phyloP scores from a whole-genome alignment of 1,139 yeast species.

The Eremothecium sinecaudum region DNA sequence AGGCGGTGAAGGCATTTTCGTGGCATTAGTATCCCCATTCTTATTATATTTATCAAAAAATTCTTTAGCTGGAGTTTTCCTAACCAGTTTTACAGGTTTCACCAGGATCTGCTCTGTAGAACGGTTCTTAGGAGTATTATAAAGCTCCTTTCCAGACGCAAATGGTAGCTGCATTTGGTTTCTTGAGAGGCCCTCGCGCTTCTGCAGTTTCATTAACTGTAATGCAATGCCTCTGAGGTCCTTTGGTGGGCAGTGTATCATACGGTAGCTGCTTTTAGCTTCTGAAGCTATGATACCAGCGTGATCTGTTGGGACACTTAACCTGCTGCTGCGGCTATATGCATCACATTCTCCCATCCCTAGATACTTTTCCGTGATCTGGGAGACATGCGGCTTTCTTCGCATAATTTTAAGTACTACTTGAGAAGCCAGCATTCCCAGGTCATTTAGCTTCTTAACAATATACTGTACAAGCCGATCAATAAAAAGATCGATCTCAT shows the following conservation, averaged over 20 bases:
- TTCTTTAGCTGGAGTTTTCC: constrained; percentile 12
- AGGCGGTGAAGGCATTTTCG: neutral
- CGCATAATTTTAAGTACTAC: constrained; percentile 58
- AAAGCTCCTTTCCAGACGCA: constrained; percentile 8
- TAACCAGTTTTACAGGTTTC: constrained; percentile 1
- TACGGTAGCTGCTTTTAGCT: constrained; percentile 46
- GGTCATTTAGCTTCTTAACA: constrained; percentile 39
- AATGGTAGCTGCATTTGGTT: constrained; percentile 41
- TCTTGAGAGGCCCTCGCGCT: constrained; percentile 27
- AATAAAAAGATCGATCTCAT: constrained; percentile 58
- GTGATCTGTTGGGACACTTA: constrained; percentile 61
- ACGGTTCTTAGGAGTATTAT: neutral
- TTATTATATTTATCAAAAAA: constrained; percentile 14
- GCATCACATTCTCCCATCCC: constrained; percentile 80
- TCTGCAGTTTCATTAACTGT: constrained; percentile 46
- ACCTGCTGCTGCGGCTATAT: constrained; percentile 45
- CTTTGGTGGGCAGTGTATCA: constrained; percentile 48
- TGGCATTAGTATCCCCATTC: constrained; percentile 7
- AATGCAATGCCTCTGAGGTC: constrained; percentile 77
- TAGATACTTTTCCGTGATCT: constrained; percentile 64
- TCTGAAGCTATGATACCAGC: constrained; percentile 54
- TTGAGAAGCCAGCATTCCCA: constrained; percentile 45
- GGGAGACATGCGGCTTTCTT: constrained; percentile 57
- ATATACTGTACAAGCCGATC: constrained; percentile 53
- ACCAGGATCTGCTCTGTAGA: constrained; percentile 1